Base-by-base conservation (phyloP, 805 yeast genomes). In the Scheffersomyces stipitis region DNA sequence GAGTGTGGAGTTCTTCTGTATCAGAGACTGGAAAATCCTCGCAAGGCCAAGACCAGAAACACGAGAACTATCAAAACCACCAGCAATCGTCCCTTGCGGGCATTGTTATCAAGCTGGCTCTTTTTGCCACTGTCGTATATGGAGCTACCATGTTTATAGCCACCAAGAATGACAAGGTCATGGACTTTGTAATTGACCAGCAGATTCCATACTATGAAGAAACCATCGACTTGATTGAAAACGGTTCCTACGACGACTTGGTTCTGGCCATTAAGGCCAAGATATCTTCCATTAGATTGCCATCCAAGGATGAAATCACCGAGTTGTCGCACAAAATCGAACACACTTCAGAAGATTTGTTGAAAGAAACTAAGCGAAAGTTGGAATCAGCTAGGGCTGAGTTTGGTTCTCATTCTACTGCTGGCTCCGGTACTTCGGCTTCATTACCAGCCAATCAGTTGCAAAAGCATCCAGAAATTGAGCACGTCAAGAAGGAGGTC, bases 191-290 rank as follows among this genome's bases (percentile, higher is more conserved):
- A 27, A 62, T 66, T 38, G 73, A 68, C 47, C 49, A 66, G 35
- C 65, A 67, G 38, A 60, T 65, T 42, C 75, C 75, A 12, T 66
- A 64, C 51, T 54, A 64, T 40, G 75, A 69, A 42, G 68, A 65
- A 45, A 44, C 66, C 30, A 49, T 69, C 37, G 67, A 67, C 30
- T 30, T 62, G 26, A 58, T 64, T 30, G 73, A 68, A 45, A 49
- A 55, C 30, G 69, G 67, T 5, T 51, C 64, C 3, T 16, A 51
- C 13, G 66, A 63, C 5, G 73, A 65, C 33, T 16, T 66, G 30
- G 46, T 54, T 39, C 49, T 41, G 1, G 38, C 45, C 2, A 28
- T 62, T 28, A 38, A 44, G 30, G 23, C 39, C n/a, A 46, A 48
- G 31, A 31, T 52, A 17, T 35, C 51, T 15, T 46, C 46, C 23